Evolutionary conservation across 2,329 filamentous ascomycete genomes (phyloP).

Genomic region (Chrysosporium queenslandicum): DNA sequence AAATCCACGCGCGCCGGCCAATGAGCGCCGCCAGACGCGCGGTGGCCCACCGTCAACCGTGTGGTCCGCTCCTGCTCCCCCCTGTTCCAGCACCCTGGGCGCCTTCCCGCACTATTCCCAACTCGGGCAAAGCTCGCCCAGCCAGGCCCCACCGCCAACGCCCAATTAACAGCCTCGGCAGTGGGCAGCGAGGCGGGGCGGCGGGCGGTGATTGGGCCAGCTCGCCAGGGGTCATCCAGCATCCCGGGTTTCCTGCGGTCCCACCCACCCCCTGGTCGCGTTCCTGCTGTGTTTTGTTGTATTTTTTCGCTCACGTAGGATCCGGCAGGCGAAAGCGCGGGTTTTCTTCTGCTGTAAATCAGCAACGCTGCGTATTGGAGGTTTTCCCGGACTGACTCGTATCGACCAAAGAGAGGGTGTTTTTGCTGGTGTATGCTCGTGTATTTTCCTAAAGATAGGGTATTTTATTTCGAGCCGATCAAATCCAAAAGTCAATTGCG

Average conservation of each 20-base stretch:
- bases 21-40: too few relatives aligned
- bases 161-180: not conserved
- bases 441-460: not conserved
- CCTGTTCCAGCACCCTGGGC: constrained; percentile 9
- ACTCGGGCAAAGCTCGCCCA: not conserved
- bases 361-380: too few relatives aligned
- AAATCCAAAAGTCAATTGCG: not conserved
- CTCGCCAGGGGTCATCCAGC: constrained; percentile 7
- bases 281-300: too few relatives aligned
- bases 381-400: not conserved
- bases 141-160: not conserved
- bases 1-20: not conserved
- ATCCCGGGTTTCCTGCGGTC: constrained; percentile 11
- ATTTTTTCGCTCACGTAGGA: too few relatives aligned
- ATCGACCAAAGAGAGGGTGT: too few relatives aligned
- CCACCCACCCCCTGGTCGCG: too few relatives aligned
- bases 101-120: not conserved
- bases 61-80: not conserved
- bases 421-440: not conserved
- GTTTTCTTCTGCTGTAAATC: too few relatives aligned
- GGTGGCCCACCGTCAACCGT: not conserved
- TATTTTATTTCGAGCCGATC: not conserved
- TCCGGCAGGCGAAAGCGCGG: too few relatives aligned
- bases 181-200: not conserved
- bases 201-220: not conserved